Evolutionary conservation across 2,329 filamentous ascomycete genomes (phyloP), one percentile per base, ranked within the genome.

Genomic region (Ophiostoma australiae): DNA sequence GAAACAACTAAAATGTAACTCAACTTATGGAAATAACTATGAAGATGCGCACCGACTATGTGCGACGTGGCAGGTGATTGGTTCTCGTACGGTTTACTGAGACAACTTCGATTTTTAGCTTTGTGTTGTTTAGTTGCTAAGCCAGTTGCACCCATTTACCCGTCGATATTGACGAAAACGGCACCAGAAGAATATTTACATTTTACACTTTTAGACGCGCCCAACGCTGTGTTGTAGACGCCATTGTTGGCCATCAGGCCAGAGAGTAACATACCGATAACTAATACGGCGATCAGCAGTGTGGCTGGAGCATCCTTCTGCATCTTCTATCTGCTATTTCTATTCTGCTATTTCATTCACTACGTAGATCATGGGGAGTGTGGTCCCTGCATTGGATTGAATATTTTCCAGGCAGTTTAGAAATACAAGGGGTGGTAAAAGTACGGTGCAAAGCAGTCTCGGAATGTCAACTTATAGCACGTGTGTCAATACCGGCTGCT

Each of bases 181-280:
- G 44, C 7, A 27, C 4, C 52, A 0, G 13, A 31, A 31, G 4
- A 4, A 58, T 7, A 17, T 17, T 8, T 8, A 58, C 10, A 58
- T 58, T 27, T 58, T 58, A 58, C 52, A 58, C n/a, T 58, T 58
- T 13, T 27, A 58, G 23, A 58, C 23, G 52, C 52, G 52, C 52
- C 17, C 11, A 27, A 58, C 52, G 11, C 4, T 13, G 8, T 58
- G 7, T n/a, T 7, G 27, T 27, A 58, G 52, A 58, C 52, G 52
- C 52, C 11, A 13, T 58, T 58, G 52, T 58, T n/a, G 8, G 13
- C 10, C 52, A 27, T 11, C 23, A 31, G 52, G 23, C 52, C 8
- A 58, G 11, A 58, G 15, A 13, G n/a, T 27, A n/a, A 23, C 4
- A 58, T 17, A 58, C 52, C n/a, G 52, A 27, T 1, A 23, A 27